These are phyloP conservation scores for Penicillium hordei DNA, from an alignment of 2,329 filamentous ascomycete species.

Conservation along the genomic window DNA sequence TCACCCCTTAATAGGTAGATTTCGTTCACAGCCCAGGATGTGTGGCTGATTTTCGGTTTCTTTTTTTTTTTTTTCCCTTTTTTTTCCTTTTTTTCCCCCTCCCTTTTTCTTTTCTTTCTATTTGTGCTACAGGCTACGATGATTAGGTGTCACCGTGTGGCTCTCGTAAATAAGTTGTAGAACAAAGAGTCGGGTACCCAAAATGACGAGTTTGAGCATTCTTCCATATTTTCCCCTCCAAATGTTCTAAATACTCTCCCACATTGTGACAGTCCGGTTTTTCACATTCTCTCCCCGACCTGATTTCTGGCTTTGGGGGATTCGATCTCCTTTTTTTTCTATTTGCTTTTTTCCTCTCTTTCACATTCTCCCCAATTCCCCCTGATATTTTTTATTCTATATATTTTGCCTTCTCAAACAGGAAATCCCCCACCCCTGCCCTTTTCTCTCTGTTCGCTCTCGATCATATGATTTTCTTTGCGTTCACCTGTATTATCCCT, in stretches of 20 bases:
- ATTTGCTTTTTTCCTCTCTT: neutral
- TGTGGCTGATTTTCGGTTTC: neutral
- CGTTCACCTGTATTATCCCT: neutral
- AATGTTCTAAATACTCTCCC: conserved; percentile 8
- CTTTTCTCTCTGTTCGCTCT: neutral
- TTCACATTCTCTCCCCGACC: conserved; percentile 6
- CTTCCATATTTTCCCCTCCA: neutral
- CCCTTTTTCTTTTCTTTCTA: too few species aligned
- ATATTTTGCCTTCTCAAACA: conserved; percentile 4
- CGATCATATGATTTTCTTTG: conserved; percentile 4
- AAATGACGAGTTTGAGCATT: conserved; percentile 8
- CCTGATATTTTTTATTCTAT: neutral
- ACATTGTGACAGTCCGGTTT: conserved; percentile 9
- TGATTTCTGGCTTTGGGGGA: neutral
- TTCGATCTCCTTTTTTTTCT: neutral
- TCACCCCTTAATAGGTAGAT: conserved; percentile 3
- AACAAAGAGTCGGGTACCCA: conserved; percentile 12
- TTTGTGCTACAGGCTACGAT: neutral
- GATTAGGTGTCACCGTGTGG: neutral
- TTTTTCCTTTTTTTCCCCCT: too few species aligned
- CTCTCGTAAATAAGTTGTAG: neutral
- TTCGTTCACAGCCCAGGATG: neutral
- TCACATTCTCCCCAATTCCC: neutral
- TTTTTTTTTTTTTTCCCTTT: neutral
- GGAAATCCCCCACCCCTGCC: conserved; percentile 4